Conservation (phyloP, 2,329 filamentous ascomycete genomes). For the Calonectria henricotiae region DNA sequence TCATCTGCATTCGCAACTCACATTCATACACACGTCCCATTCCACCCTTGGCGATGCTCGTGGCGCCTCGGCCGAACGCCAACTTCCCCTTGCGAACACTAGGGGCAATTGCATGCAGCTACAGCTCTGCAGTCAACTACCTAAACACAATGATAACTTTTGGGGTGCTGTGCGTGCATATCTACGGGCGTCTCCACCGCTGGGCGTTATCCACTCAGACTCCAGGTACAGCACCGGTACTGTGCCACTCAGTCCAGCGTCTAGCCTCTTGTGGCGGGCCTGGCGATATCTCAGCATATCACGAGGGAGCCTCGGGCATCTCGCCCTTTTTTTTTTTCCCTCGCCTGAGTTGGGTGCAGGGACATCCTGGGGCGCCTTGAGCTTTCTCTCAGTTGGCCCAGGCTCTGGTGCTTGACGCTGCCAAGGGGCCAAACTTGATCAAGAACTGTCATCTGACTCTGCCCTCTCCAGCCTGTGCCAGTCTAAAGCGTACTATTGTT, state of each 20-base stretch:
- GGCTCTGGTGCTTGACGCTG: slow-evolving; percentile 38
- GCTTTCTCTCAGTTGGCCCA: slow-evolving; percentile 14
- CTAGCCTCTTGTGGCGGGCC: slow-evolving; percentile 30
- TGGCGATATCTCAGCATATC: slow-evolving; percentile 35
- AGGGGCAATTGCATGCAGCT: slow-evolving; percentile 8
- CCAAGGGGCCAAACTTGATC: slow-evolving; percentile 36
- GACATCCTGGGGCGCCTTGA: slow-evolving; percentile 25
- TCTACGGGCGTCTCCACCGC: neutral
- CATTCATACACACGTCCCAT: slow-evolving; percentile 23
- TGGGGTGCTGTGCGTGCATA: slow-evolving; percentile 20
- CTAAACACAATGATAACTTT: slow-evolving; percentile 16
- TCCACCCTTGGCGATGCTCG: slow-evolving; percentile 23
- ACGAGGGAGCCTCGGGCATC: slow-evolving; percentile 31
- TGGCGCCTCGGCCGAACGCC: slow-evolving; percentile 33
- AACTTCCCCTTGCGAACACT: slow-evolving; percentile 11
- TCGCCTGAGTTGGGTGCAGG: neutral
- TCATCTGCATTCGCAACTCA: slow-evolving; percentile 23
- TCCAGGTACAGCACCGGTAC: slow-evolving; percentile 18
- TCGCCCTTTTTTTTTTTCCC: slow-evolving; percentile 4
- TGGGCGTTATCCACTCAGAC: slow-evolving; percentile 20
- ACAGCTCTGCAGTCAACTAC: slow-evolving; percentile 18
- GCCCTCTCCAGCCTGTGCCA: slow-evolving; percentile 4
- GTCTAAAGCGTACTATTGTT: neutral
- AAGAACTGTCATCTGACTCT: slow-evolving; percentile 36
- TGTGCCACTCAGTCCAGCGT: slow-evolving; percentile 4